phyloP scores from a whole-genome alignment of 2,329 filamentous ascomycete genomes.

The Fusarium citri region DNA sequence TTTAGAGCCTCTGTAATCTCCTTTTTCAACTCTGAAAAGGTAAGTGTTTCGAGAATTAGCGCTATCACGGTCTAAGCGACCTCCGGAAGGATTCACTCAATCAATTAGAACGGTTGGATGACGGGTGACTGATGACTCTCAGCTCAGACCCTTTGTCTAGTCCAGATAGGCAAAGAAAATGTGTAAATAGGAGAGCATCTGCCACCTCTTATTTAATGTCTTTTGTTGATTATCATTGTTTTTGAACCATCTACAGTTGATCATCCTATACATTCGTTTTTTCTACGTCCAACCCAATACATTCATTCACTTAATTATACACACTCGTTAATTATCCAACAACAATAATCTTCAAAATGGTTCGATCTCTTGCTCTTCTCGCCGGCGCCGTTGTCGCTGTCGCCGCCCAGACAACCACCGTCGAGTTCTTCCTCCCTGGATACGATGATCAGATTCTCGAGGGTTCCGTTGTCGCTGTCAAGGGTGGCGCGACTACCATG shows the following conservation, averaged over 20 bases:
- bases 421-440: conserved; percentile 46
- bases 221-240: conserved; percentile 1
- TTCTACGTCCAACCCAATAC: conserved; percentile 23
- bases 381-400: conserved; percentile 35
- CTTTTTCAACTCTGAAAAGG: conserved; percentile 10
- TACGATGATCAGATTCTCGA: conserved; percentile 39
- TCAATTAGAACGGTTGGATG: conserved; percentile 9
- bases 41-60: conserved; percentile 27
- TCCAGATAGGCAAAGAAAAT: not conserved
- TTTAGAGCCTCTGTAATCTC: conserved; percentile 20
- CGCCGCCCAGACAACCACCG: conserved; percentile 45
- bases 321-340: conserved; percentile 11
- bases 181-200: conserved; percentile 14
- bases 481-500: conserved; percentile 47
- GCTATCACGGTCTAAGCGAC: conserved; percentile 16
- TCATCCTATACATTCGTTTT: conserved; percentile 3
- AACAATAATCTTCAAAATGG: conserved; percentile 34
- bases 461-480: conserved; percentile 49
- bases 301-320: conserved; percentile 33
- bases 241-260: not conserved
- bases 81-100: conserved; percentile 30
- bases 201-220: not conserved
- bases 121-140: not conserved
- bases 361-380: conserved; percentile 44
- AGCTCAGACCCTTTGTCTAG: not conserved